Percentiles rank a stretch among this genome's conserved stretches.
Conservation (phyloP, 495 filamentous ascomycete genomes). For the Aspergillus incahuasiensis region DNA sequence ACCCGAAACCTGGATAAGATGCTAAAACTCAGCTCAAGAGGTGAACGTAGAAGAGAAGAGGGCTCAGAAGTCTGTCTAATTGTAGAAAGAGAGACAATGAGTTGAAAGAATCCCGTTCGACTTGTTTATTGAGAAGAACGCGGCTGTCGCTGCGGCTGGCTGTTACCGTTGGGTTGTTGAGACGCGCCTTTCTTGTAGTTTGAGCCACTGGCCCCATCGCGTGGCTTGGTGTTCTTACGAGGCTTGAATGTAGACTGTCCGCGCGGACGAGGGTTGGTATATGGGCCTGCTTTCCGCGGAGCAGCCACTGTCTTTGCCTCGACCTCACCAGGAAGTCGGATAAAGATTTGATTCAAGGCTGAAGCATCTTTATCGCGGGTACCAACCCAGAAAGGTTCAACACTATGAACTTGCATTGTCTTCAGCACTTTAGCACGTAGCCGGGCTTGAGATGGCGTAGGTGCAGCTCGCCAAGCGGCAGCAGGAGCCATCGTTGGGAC, state of each 20-base stretch:
- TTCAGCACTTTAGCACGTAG: conserved; percentile 33
- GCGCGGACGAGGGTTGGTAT: conserved; percentile 22
- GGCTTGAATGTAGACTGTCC: conserved; percentile 28
- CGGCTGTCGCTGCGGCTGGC: conserved; percentile 29
- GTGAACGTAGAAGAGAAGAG: neutral
- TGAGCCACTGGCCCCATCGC: conserved; percentile 23
- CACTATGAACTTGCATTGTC: conserved; percentile 37
- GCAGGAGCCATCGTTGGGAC: conserved; percentile 59
- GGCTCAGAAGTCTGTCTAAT: conserved; percentile 1
- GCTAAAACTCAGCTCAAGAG: conserved; percentile 2
- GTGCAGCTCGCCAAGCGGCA: conserved; percentile 46
- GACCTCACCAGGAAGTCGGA: conserved; percentile 35
- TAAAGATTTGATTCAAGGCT: conserved; percentile 27
- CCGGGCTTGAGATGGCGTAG: conserved; percentile 26
- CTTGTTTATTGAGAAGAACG: conserved; percentile 20
- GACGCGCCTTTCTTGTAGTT: conserved; percentile 26
- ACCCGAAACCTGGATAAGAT: conserved; percentile 17
- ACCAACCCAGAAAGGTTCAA: conserved; percentile 33
- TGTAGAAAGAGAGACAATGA: neutral
- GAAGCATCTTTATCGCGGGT: conserved; percentile 33
- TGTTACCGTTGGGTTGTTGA: conserved; percentile 22
- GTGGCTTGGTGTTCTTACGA: conserved; percentile 33
- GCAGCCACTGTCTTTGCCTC: conserved; percentile 28
- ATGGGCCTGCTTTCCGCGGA: conserved; percentile 27
- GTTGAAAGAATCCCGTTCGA: neutral